Percentiles rank a stretch among this genome's conserved stretches.
These are phyloP conservation scores for barrel medic (Medicago truncatula) DNA, from an alignment of 306 rosid species.

Conservation along the genomic window MtrunA17r5.0-ANR NC_053049.1:32052001-32052500, in stretches of 20 bases:
- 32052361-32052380: not conserved
- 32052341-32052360: conserved; percentile 10
- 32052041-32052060: conserved; percentile 93
- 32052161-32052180: conserved; percentile 1
- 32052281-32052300: conserved; percentile 5
- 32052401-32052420: conserved; percentile 27
- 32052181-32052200: conserved; percentile 7
- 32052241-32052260: conserved; percentile 22
- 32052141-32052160: not conserved
- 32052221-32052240: conserved; percentile 17
- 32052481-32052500: conserved; percentile 35
- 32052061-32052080: conserved; percentile 54
- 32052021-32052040: conserved; percentile 62
- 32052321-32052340: not conserved
- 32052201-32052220: conserved; percentile 17
- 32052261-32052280: conserved; percentile 9
- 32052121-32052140: not conserved
- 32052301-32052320: not conserved
- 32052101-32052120: not conserved
- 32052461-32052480: conserved; percentile 42
- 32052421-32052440: conserved; percentile 13
- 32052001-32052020: conserved; percentile 70
- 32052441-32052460: conserved; percentile 41
- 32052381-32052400: conserved; percentile 20
- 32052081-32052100: conserved; percentile 51